Base-by-base conservation (phyloP, 2,329 filamentous ascomycete species). In the Iodosphaeria phyllophila region DNA sequence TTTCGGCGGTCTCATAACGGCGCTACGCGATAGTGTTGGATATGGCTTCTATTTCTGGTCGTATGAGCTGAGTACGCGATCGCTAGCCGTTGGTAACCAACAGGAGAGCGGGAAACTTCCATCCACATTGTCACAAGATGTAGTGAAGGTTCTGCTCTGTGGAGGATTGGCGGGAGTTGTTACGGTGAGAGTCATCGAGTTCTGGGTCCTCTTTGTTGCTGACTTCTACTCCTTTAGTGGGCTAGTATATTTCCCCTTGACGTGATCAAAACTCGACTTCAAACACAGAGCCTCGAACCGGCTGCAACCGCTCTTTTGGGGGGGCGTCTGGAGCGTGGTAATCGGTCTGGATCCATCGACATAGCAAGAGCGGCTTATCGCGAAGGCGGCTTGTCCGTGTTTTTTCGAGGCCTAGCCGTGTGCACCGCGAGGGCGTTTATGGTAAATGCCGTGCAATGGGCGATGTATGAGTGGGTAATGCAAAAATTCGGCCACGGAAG, bases 21-120 rank as follows among this genome's bases (percentile, higher is more conserved):
- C 75, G 26, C 44, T 86, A 20, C 63, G 86, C 24, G 86, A 95
- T 49, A 74, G 75, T 29, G 65, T 93, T 28, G 86, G 86, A n/a
- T 95, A 93, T 50, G 86, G 84, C 0, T 93, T 93, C 48, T 95
- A 93, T 44, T 95, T 95, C 47, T 92, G 78, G 77, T 75, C 76
- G 1, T 95, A 93, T 42, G 78, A 91, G 48, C 54, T 84, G 30
- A 68, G 61, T 34, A 80, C 74, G 33, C 60, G 66, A 18, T 53
- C 57, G 27, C 56, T 71, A 47, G 53, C 54, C 11, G n/a, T n/a
- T n/a, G n/a, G n/a, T n/a, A n/a, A n/a, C n/a, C n/a, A n/a, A n/a
- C n/a, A n/a, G n/a, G n/a, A n/a, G n/a, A 51, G 50, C 18, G 15
- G 15, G 13, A 24, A 27, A 11, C 19, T 11, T 10, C 18, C 18